phyloP scores from a whole-genome alignment of 2,329 filamentous ascomycete genomes.

The Cryphonectria japonica region DNA sequence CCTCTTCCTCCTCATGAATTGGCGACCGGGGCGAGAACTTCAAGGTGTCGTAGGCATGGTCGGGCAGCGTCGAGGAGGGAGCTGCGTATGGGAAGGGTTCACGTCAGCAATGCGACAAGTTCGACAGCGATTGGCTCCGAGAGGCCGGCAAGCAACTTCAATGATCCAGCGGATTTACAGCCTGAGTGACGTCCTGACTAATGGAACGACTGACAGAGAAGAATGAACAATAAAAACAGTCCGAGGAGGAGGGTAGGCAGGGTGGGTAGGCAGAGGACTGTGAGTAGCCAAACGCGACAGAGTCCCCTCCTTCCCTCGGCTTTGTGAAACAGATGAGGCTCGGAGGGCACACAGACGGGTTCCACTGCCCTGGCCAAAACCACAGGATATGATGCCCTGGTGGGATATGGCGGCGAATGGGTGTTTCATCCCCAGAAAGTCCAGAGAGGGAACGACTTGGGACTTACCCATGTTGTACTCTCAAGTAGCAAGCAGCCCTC shows the following conservation, averaged over 20 bases:
- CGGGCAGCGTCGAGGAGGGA: slow-evolving; percentile 63
- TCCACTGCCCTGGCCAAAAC: slow-evolving; percentile 19
- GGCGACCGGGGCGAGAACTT: slow-evolving; percentile 57
- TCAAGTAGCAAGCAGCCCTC: slow-evolving; percentile 10
- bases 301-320: slow-evolving; percentile 27
- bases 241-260: neutral
- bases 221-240: neutral
- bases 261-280: neutral
- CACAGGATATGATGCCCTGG: neutral
- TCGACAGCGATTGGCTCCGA: neutral
- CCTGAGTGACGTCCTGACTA: neutral
- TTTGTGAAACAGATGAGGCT: slow-evolving; percentile 31
- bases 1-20: slow-evolving; percentile 57
- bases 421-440: slow-evolving; percentile 28
- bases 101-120: slow-evolving; percentile 24
- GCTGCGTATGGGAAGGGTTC: slow-evolving; percentile 43
- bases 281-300: slow-evolving; percentile 8
- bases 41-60: slow-evolving; percentile 55
- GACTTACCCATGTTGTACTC: slow-evolving; percentile 29
- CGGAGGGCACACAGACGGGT: slow-evolving; percentile 25
- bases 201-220: neutral
- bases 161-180: neutral
- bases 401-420: slow-evolving; percentile 15
- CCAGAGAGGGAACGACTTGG: neutral
- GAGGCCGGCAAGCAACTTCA: neutral